Conservation (phyloP, 495 filamentous ascomycete species). For the Podospora pseudoanserina region DNA sequence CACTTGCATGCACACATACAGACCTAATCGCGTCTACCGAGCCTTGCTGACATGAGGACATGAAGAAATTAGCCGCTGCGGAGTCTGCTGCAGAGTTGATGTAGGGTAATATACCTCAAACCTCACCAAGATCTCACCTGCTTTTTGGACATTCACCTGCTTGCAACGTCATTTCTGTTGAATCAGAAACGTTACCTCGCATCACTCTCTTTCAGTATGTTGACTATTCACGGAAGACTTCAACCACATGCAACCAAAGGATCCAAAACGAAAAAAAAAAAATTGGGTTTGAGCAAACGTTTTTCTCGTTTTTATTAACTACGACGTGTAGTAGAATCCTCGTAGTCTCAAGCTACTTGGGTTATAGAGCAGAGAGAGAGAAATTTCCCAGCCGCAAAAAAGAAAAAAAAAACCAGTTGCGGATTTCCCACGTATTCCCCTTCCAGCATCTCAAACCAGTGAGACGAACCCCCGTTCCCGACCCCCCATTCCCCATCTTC, state of each 20-base stretch:
- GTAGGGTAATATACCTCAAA: too few relatives aligned
- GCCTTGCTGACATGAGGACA: too few relatives aligned
- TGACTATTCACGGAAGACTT: not conserved
- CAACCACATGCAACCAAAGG: not conserved
- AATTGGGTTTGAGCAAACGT: not conserved
- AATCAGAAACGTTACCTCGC: not conserved
- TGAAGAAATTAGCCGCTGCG: too few relatives aligned
- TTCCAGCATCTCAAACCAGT: not conserved
- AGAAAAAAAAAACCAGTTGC: not conserved
- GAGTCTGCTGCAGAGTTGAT: too few relatives aligned
- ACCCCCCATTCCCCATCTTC: not conserved
- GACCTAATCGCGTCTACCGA: too few relatives aligned
- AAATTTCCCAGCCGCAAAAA: not conserved
- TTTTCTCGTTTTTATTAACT: not conserved
- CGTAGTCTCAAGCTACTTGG: not conserved
- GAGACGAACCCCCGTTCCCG: not conserved
- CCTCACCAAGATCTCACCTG: too few relatives aligned
- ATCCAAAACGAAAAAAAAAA: not conserved
- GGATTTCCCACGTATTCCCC: not conserved
- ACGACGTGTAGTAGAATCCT: not conserved
- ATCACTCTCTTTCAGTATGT: too few relatives aligned
- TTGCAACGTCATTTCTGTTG: not conserved
- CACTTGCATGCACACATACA: too few relatives aligned
- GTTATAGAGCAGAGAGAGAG: not conserved
- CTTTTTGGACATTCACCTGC: not conserved